Evolutionary conservation across 2,329 filamentous ascomycete genomes (phyloP).

Genomic region (Curvularia spicifera): DNA sequence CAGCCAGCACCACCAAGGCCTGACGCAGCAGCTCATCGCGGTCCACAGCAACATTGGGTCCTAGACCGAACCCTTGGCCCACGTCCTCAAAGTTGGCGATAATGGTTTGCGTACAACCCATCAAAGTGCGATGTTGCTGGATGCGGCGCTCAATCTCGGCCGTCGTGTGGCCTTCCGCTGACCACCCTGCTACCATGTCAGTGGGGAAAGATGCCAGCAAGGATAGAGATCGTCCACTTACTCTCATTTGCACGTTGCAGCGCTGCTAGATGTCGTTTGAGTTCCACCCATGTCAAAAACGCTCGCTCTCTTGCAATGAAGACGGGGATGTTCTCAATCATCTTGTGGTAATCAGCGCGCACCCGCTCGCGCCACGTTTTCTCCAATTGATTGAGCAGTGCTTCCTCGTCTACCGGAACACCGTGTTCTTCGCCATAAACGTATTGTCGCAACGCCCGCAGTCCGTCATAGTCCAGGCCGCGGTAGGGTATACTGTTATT

Average conservation of each 20-base stretch:
- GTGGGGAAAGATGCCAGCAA: constrained; percentile 8
- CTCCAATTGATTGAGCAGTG: constrained; percentile 40
- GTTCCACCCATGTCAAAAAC: constrained; percentile 46
- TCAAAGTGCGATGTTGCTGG: constrained; percentile 42
- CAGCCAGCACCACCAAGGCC: constrained; percentile 43
- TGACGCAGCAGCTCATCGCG: constrained; percentile 44
- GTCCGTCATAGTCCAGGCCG: constrained; percentile 40
- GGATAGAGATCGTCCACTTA: constrained; percentile 23
- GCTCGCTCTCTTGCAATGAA: constrained; percentile 45
- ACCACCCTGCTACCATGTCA: constrained; percentile 37
- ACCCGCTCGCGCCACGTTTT: constrained; percentile 41
- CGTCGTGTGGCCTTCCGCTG: constrained; percentile 35
- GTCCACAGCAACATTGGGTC: constrained; percentile 26
- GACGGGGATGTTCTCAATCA: constrained; percentile 35
- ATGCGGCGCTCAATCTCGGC: constrained; percentile 43
- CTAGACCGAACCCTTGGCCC: constrained; percentile 32
- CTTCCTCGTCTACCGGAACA: constrained; percentile 36
- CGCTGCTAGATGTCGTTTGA: constrained; percentile 43
- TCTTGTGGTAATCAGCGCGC: constrained; percentile 35
- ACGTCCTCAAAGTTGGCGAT: constrained; percentile 42
- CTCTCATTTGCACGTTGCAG: constrained; percentile 43
- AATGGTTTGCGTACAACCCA: constrained; percentile 43
- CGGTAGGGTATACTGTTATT: constrained; percentile 32
- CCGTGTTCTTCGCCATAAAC: constrained; percentile 38
- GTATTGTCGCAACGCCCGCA: constrained; percentile 41